Percentiles rank a stretch among this genome's conserved stretches.
Evolutionary conservation across 2,329 filamentous ascomycete species (phyloP).

Genomic region (Chaetomium globosum): DNA sequence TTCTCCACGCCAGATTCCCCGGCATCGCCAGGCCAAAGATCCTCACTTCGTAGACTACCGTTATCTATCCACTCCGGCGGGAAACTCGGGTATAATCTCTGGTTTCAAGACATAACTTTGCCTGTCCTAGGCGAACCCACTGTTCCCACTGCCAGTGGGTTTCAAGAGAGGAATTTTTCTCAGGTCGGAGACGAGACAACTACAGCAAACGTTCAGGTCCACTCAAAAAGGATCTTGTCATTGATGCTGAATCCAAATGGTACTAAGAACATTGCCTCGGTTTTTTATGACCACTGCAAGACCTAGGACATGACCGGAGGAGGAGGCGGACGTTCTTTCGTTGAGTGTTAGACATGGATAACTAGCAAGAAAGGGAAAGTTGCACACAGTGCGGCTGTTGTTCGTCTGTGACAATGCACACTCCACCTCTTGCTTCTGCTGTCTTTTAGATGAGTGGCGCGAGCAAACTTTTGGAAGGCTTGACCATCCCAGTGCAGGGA

Average conservation of each 20-base stretch:
- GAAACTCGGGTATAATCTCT: constrained; percentile 2
- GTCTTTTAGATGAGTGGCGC: no score
- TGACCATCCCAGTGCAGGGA: constrained; percentile 1
- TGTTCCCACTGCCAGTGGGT: constrained; percentile 16
- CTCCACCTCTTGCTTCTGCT: background rate
- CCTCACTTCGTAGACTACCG: background rate
- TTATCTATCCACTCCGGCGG: background rate
- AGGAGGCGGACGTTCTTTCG: background rate
- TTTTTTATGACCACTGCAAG: background rate
- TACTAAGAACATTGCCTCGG: background rate
- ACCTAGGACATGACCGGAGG: background rate
- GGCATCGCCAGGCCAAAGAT: background rate
- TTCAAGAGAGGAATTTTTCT: constrained; percentile 1
- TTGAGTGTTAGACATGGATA: background rate
- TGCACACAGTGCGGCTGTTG: background rate
- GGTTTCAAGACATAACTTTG: background rate
- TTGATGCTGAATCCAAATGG: background rate
- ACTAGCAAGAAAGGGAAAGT: background rate
- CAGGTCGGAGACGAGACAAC: constrained; percentile 15
- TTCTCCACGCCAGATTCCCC: background rate
- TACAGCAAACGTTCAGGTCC: background rate
- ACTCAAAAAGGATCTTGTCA: background rate
- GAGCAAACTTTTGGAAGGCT: background rate
- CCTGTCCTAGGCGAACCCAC: background rate
- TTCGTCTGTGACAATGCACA: background rate